These are phyloP conservation scores for Apiospora malaysiana DNA, from an alignment of 2,329 filamentous ascomycete species.

Conservation along the genomic window DNA sequence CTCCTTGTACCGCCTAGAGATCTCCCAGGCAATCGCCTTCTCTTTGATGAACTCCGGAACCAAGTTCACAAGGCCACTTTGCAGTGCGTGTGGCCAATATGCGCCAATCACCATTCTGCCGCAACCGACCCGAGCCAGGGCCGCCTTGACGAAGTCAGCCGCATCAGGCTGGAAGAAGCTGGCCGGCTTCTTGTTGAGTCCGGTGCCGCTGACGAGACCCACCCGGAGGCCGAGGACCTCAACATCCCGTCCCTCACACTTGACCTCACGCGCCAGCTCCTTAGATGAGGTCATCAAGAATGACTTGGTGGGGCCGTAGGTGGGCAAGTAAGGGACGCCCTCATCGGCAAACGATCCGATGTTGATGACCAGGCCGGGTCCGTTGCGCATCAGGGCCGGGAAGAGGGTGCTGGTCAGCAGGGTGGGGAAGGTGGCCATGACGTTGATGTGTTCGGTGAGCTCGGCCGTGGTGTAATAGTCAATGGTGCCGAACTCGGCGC, in stretches of 20 bases:
- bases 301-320: conserved; percentile 52
- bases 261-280: conserved; percentile 29
- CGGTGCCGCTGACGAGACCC: conserved; percentile 30
- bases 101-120: conserved; percentile 10
- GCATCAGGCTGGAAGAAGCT: conserved; percentile 30
- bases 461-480: conserved; percentile 19
- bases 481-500: conserved; percentile 19
- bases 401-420: conserved; percentile 18
- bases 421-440: conserved; percentile 18
- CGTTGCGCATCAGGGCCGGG: conserved; percentile 14
- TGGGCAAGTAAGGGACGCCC: conserved; percentile 52
- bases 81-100: conserved; percentile 17
- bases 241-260: conserved; percentile 27
- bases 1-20: background rate
- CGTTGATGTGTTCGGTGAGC: conserved; percentile 10
- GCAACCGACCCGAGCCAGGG: conserved; percentile 27
- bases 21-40: background rate
- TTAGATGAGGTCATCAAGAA: conserved; percentile 27
- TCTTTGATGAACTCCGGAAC: conserved; percentile 2
- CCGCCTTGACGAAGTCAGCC: conserved; percentile 28
- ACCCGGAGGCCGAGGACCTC: conserved; percentile 32
- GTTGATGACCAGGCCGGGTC: conserved; percentile 52
- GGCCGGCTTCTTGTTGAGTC: conserved; percentile 24
- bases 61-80: background rate
- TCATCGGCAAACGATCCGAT: conserved; percentile 52